Base-by-base conservation (phyloP, 306 rosid species). In the Trifolium subterraneum region DNA sequence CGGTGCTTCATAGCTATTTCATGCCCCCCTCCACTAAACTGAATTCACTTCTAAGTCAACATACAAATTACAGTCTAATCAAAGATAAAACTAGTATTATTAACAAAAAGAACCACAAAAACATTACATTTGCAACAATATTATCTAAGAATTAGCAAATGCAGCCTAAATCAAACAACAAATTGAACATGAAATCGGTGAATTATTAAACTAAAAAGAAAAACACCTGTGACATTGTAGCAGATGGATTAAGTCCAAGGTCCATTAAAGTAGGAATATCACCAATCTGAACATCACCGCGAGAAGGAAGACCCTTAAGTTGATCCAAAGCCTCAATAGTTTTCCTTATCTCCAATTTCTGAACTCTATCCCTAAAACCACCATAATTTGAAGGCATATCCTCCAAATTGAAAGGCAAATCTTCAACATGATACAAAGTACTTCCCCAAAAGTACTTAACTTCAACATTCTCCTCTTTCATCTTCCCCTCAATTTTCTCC, bases 361-460 rank as follows among this genome's bases (percentile, higher is more conserved):
- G 82, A 65, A 89, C 88, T 67, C 79, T 87, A 84, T 92, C 98
- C 75, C 86, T 92, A 73, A 95, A 95, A 11, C 87, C 96, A 4
- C 97, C 92, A 47, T 92, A 87, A 45, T 88, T 88, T 0, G 97
- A 73, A 4, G 98, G 99, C 96, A 92, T 92, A 11, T 90, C 96
- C 84, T 90, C 99, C 84, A 95, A 51, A 14, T 85, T 70, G 47
- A 92, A 92, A 13, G 98, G 97, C 82, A 95, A 85, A 80, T 95
- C 99, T 14, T 95, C 98, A 41, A 78, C 35, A 60, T 95, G 99
- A 60, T 82, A 90, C 87, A 95, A 68, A 38, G 99, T 95, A 51
- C 98, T 92, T 4, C 99, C 99, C 99, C 99, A 92, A 39, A 86
- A 90, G 84, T 86, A 92, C 90, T 92, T 92, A 4, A 95, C 76